Percentiles rank a stretch among this genome's conserved stretches.
Evolutionary conservation across 2,329 filamentous ascomycete species (phyloP).

Genomic region (Pseudogymnoascus sp.): DNA sequence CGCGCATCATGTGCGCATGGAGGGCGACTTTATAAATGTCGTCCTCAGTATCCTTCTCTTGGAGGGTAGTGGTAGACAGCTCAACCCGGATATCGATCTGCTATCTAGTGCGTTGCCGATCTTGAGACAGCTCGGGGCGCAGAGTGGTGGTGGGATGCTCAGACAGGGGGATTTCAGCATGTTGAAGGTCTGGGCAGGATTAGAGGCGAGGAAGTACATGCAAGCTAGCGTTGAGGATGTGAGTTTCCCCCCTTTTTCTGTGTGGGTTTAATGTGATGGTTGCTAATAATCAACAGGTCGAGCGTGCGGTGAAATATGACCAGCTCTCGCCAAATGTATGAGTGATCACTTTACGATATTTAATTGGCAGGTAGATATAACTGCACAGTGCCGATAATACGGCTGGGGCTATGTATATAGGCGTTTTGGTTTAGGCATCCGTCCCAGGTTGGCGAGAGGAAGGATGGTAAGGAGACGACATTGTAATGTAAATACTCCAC

Average conservation of each 20-base stretch:
- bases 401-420: background rate
- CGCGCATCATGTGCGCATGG: conserved; percentile 81
- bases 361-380: background rate
- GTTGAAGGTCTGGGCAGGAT: conserved; percentile 82
- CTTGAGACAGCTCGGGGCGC: conserved; percentile 73
- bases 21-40: conserved; percentile 97
- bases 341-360: background rate
- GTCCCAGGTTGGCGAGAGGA: background rate
- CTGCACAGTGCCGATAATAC: background rate
- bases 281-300: conserved; percentile 47
- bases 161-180: conserved; percentile 71
- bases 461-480: background rate
- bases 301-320: conserved; percentile 86
- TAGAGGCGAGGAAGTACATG: conserved; percentile 82
- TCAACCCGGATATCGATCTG: conserved; percentile 82
- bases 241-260: conserved; percentile 30
- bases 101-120: conserved; percentile 83
- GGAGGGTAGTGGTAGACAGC: conserved; percentile 81
- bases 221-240: conserved; percentile 86
- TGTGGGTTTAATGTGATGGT: conserved; percentile 11
- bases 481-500: conserved; percentile 1
- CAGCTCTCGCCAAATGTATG: conserved; percentile 78
- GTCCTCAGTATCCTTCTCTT: conserved; percentile 89
- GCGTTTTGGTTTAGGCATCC: background rate
- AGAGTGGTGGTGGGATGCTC: conserved; percentile 62